Percentiles rank a stretch among this genome's conserved stretches.
phyloP scores from a whole-genome alignment of 495 filamentous ascomycete species.

The Aspergillus panamensis region DNA sequence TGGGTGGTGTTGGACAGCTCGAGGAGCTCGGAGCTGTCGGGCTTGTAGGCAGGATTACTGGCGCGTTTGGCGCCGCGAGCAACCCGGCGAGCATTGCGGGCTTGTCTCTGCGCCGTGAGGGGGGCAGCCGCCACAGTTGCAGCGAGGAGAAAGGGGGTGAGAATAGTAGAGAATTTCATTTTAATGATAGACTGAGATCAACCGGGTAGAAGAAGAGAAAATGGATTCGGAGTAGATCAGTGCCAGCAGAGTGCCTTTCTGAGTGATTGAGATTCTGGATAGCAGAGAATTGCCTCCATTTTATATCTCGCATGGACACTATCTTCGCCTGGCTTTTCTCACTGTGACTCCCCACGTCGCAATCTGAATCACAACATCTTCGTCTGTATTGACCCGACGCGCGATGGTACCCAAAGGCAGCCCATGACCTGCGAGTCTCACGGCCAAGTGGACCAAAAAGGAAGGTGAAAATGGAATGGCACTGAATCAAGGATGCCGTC shows the following conservation, averaged over 20 bases:
- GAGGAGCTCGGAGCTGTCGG: constrained; percentile 26
- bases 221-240: neutral
- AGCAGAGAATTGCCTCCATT: no score
- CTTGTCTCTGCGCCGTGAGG: constrained; percentile 24
- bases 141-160: constrained; percentile 19
- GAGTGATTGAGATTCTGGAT: no score
- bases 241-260: neutral
- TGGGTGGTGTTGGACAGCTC: constrained; percentile 28
- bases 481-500: neutral
- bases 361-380: neutral
- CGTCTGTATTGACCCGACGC: neutral
- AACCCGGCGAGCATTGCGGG: constrained; percentile 24
- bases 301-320: no score
- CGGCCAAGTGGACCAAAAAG: neutral
- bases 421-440: neutral
- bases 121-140: constrained; percentile 23
- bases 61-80: constrained; percentile 11
- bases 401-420: neutral
- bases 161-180: constrained; percentile 23
- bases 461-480: neutral
- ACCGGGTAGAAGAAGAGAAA: neutral
- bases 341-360: neutral
- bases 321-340: no score
- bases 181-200: constrained; percentile 2
- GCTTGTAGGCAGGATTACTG: constrained; percentile 27